phyloP scores from a whole-genome alignment of 1,284 basidiomycete species.

The Sporisorium scitamineum region DNA sequence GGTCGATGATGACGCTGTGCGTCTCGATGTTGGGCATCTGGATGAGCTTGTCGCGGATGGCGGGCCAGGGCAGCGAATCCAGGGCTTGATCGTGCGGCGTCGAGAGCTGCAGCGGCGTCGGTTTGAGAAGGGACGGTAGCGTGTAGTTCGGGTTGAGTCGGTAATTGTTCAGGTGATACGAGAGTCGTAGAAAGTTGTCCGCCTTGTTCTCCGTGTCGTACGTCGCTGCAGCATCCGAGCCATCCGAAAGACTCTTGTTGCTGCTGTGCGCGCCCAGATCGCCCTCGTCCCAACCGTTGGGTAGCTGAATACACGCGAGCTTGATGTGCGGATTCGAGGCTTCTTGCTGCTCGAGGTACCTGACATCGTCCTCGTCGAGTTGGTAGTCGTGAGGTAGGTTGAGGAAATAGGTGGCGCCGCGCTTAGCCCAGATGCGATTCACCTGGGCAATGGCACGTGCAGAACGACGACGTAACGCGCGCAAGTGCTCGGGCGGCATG shows the following conservation, averaged over 20 bases:
- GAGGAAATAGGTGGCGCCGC: conserved; percentile 28
- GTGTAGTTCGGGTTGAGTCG: conserved; percentile 42
- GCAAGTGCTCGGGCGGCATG: conserved; percentile 7
- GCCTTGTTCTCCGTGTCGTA: conserved; percentile 31
- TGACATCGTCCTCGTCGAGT: conserved; percentile 29
- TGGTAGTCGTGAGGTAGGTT: conserved; percentile 23
- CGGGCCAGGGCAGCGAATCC: conserved; percentile 43
- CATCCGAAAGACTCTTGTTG: neutral
- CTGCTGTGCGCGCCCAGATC: conserved; percentile 14
- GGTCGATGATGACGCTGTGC: conserved; percentile 37
- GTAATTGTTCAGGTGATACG: conserved; percentile 48
- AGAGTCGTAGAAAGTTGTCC: conserved; percentile 28
- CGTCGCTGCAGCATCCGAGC: neutral
- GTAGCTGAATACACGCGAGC: conserved; percentile 23
- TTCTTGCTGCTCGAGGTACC: conserved; percentile 28
- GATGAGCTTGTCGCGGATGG: conserved; percentile 54
- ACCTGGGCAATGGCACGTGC: conserved; percentile 27
- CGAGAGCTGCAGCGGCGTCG: conserved; percentile 47
- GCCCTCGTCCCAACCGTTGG: conserved; percentile 47
- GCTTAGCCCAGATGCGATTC: conserved; percentile 41
- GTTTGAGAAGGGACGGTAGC: conserved; percentile 49
- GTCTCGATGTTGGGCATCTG: conserved; percentile 30
- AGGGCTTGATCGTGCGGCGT: conserved; percentile 52
- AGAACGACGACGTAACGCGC: conserved; percentile 11
- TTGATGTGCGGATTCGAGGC: conserved; percentile 28